phyloP scores from a whole-genome alignment of 768 basidiomycete species.

The Lactarius pseudohatsudake region DNA sequence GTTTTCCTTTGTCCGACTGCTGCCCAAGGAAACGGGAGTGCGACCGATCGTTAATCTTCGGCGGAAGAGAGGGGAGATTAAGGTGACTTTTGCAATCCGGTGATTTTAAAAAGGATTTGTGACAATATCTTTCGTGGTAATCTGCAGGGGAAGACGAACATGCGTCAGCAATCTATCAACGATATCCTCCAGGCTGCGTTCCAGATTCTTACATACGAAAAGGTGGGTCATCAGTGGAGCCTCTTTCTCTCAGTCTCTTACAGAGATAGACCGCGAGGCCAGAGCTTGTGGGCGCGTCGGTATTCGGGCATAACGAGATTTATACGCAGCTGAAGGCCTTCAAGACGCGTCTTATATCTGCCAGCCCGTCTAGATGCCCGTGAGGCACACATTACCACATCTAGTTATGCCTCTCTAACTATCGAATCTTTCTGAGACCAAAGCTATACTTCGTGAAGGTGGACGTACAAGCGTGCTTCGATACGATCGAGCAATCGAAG shows the following conservation, averaged over 20 bases:
- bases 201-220: slow-evolving; percentile 84
- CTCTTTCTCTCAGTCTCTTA: neutral
- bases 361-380: slow-evolving; percentile 47
- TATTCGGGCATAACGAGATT: slow-evolving; percentile 81
- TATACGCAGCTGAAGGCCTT: slow-evolving; percentile 71
- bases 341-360: slow-evolving; percentile 51
- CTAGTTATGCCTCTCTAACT: neutral
- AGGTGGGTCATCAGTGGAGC: slow-evolving; percentile 47
- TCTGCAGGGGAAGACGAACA: slow-evolving; percentile 20
- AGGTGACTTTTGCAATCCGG: slow-evolving; percentile 29
- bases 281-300: slow-evolving; percentile 72
- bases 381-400: slow-evolving; percentile 36
- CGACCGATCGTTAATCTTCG: slow-evolving; percentile 91
- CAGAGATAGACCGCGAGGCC: slow-evolving; percentile 57
- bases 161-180: slow-evolving; percentile 70
- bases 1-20: slow-evolving; percentile 80
- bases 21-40: slow-evolving; percentile 95
- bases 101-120: slow-evolving; percentile 34
- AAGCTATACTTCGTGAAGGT: slow-evolving; percentile 94
- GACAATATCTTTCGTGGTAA: neutral
- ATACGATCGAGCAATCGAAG: slow-evolving; percentile 89
- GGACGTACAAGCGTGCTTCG: slow-evolving; percentile 95
- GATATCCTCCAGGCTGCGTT: slow-evolving; percentile 82
- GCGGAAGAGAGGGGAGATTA: slow-evolving; percentile 43
- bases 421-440: slow-evolving; percentile 51